Percentiles rank a stretch among this genome's conserved stretches.
phyloP scores from a whole-genome alignment of 2,329 filamentous ascomycete species.

The Trichoderma harzianum region DNA sequence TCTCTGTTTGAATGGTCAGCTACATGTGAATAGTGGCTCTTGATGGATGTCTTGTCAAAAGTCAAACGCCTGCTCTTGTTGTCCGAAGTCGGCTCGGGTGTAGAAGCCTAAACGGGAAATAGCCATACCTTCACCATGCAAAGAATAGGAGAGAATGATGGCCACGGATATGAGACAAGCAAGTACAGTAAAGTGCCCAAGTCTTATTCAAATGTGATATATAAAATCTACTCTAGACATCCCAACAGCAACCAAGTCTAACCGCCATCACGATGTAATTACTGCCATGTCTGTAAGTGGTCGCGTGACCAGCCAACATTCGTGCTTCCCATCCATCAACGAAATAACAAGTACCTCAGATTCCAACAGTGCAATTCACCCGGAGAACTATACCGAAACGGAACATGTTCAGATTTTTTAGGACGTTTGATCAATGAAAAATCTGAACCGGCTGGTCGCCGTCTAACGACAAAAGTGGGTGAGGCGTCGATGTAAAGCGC shows the following conservation, averaged over 20 bases:
- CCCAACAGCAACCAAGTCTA: background rate
- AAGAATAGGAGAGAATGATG: background rate
- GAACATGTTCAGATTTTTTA: background rate
- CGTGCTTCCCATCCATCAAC: background rate
- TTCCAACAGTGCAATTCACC: background rate
- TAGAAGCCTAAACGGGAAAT: background rate
- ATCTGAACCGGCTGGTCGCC: background rate
- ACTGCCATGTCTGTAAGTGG: background rate
- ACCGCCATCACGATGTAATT: background rate
- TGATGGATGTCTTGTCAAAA: constrained; percentile 5
- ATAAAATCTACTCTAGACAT: background rate
- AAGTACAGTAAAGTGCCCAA: background rate
- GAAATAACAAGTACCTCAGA: background rate
- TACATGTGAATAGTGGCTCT: background rate
- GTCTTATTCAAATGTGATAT: too few species aligned
- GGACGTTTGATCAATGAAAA: background rate
- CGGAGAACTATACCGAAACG: background rate
- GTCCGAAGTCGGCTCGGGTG: background rate
- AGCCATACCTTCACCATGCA: too few species aligned
- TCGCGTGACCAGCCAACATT: background rate
- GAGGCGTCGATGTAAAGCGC: background rate
- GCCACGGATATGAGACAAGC: background rate
- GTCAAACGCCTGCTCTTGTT: constrained; percentile 2
- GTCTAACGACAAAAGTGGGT: background rate
- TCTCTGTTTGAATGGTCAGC: background rate